Evolutionary conservation across 768 basidiomycete species (phyloP).

Genomic region (Pleurotus citrinopileatus): DNA sequence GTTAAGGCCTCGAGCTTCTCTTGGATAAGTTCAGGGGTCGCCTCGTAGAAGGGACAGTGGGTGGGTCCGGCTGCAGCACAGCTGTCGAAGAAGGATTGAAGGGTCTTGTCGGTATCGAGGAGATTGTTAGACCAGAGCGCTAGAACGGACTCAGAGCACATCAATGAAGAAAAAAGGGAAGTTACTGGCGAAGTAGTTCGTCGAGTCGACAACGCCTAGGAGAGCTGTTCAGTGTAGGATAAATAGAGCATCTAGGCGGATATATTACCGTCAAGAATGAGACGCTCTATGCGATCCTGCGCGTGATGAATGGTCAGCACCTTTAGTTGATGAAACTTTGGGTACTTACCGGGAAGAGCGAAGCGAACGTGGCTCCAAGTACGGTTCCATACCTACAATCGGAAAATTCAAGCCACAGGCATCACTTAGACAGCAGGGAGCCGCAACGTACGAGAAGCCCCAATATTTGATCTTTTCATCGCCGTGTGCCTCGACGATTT

Average conservation of each 20-base stretch:
- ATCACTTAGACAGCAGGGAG: too few species aligned
- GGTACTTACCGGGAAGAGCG: slow-evolving; percentile 29
- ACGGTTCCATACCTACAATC: slow-evolving; percentile 22
- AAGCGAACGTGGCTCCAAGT: slow-evolving; percentile 28
- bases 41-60: slow-evolving; percentile 22
- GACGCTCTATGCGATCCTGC: slow-evolving; percentile 28
- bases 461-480: slow-evolving; percentile 29
- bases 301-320: not conserved
- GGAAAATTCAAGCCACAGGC: not conserved
- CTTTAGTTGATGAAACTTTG: not conserved
- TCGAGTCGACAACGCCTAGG: slow-evolving; percentile 22
- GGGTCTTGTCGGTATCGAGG: slow-evolving; percentile 20
- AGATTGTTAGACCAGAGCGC: slow-evolving; percentile 17
- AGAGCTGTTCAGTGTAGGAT: not conserved
- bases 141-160: not conserved
- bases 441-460: slow-evolving; percentile 27
- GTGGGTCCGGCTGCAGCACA: slow-evolving; percentile 21
- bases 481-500: slow-evolving; percentile 29
- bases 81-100: slow-evolving; percentile 20
- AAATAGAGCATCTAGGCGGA: too few species aligned
- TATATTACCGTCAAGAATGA: slow-evolving; percentile 28
- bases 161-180: not conserved
- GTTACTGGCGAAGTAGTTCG: slow-evolving; percentile 22
- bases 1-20: slow-evolving; percentile 16
- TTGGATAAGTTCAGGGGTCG: slow-evolving; percentile 16